phyloP scores from a whole-genome alignment of 2,329 filamentous ascomycete genomes.

The Chlorencoelia australis region DNA sequence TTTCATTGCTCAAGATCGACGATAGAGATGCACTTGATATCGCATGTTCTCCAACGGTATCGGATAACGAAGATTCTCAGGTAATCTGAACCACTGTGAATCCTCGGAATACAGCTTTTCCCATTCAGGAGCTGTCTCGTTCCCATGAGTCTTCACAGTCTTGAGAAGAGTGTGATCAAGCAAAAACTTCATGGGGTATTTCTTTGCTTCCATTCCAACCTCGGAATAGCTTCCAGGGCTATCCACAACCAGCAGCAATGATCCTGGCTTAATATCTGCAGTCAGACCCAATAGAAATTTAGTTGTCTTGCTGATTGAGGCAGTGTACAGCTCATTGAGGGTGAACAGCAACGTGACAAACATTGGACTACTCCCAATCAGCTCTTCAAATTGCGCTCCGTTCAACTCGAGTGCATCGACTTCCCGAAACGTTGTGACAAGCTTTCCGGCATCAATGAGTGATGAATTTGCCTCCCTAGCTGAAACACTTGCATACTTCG shows the following conservation, averaged over 20 bases:
- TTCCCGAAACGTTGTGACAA: slow-evolving; percentile 36
- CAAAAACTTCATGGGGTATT: slow-evolving; percentile 91
- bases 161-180: slow-evolving; percentile 68
- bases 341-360: slow-evolving; percentile 87
- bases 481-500: slow-evolving; percentile 42
- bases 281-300: slow-evolving; percentile 63
- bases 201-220: slow-evolving; percentile 49
- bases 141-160: slow-evolving; percentile 30
- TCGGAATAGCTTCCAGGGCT: slow-evolving; percentile 91
- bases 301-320: slow-evolving; percentile 63
- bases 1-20: slow-evolving; percentile 26
- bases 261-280: slow-evolving; percentile 42
- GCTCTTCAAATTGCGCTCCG: slow-evolving; percentile 24
- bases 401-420: slow-evolving; percentile 39
- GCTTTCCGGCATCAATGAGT: slow-evolving; percentile 32
- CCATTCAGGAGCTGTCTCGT: slow-evolving; percentile 43
- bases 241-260: slow-evolving; percentile 76
- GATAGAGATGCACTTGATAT: slow-evolving; percentile 83
- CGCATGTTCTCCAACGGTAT: slow-evolving; percentile 90
- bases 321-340: slow-evolving; percentile 85
- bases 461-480: slow-evolving; percentile 35
- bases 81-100: slow-evolving; percentile 75
- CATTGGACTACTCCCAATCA: slow-evolving; percentile 29
- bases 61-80: slow-evolving; percentile 60
- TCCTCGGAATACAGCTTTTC: slow-evolving; percentile 66